phyloP scores from a whole-genome alignment of 1,284 basidiomycete genomes.

The Melanopsichium pennsylvanicum region DNA sequence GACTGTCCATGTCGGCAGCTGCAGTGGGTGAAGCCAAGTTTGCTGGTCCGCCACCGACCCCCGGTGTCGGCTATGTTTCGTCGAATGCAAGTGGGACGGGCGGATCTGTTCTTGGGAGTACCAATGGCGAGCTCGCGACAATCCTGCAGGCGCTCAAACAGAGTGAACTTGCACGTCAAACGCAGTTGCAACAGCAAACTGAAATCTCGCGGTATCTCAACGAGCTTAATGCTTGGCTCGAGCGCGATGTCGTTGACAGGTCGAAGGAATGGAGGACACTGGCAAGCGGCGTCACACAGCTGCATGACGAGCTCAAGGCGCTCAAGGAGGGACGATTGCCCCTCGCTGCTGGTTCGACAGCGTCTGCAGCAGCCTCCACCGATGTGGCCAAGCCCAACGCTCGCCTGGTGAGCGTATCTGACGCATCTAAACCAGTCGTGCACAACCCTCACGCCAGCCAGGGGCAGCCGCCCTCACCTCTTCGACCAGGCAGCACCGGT shows the following conservation, averaged over 20 bases:
- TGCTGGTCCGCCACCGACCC: slow-evolving; percentile 24
- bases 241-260: slow-evolving; percentile 53
- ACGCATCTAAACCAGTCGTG: slow-evolving; percentile 1
- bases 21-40: slow-evolving; percentile 26
- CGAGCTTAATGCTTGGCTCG: slow-evolving; percentile 60
- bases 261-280: slow-evolving; percentile 56
- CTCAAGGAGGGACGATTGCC: slow-evolving; percentile 32
- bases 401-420: background rate
- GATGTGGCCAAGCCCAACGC: background rate
- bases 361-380: background rate
- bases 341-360: background rate
- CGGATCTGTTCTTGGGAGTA: slow-evolving; percentile 7
- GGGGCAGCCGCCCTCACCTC: slow-evolving; percentile 12
- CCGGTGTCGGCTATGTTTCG: slow-evolving; percentile 22
- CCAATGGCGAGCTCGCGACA: slow-evolving; percentile 37
- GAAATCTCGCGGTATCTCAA: slow-evolving; percentile 60
- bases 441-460: background rate
- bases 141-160: slow-evolving; percentile 51
- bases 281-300: slow-evolving; percentile 49
- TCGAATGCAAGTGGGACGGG: slow-evolving; percentile 10
- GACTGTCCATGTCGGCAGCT: slow-evolving; percentile 34
- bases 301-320: slow-evolving; percentile 50
- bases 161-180: slow-evolving; percentile 49
- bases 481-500: slow-evolving; percentile 13
- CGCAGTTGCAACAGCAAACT: slow-evolving; percentile 50